phyloP scores from a whole-genome alignment of 179 eudicot species.

The Monotropa hypopitys region DNA sequence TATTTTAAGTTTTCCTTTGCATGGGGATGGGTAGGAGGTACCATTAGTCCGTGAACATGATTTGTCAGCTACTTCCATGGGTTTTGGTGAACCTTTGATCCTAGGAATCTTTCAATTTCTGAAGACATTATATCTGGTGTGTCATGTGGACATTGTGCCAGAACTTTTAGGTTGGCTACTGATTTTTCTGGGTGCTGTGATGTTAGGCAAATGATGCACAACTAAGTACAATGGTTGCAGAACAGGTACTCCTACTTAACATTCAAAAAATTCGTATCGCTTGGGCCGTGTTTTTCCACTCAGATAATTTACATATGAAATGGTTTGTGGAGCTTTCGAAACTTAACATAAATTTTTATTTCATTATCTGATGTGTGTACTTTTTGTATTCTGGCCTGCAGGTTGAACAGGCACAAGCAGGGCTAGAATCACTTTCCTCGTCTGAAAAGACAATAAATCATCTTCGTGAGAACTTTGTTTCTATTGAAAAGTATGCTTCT shows the following conservation, averaged over 20 bases:
- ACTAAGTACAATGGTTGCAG: constrained; percentile 97
- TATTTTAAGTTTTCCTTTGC: background rate
- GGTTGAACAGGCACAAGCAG: constrained; percentile 98
- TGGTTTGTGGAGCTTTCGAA: background rate
- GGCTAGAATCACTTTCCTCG: constrained; percentile 67
- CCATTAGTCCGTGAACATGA: background rate
- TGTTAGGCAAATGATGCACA: constrained; percentile 98
- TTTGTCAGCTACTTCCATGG: background rate
- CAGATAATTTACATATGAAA: background rate
- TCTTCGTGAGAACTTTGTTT: constrained; percentile 58
- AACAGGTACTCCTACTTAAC: constrained; percentile 50
- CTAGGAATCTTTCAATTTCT: background rate
- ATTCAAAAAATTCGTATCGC: background rate
- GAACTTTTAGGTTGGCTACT: background rate
- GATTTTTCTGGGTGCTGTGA: constrained; percentile 4
- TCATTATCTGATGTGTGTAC: background rate
- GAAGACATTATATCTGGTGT: background rate
- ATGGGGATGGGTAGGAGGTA: background rate
- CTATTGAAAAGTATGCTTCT: constrained; percentile 56
- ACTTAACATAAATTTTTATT: background rate
- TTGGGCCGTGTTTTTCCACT: background rate
- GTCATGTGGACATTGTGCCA: background rate
- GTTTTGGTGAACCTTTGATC: background rate
- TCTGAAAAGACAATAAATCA: constrained; percentile 66
- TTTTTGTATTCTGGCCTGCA: constrained; percentile 17